Percentiles rank a stretch among this genome's conserved stretches.
Evolutionary conservation across 192 early-diverging fungal species (phyloP).

Genomic region (Cladochytrium replicatum): DNA sequence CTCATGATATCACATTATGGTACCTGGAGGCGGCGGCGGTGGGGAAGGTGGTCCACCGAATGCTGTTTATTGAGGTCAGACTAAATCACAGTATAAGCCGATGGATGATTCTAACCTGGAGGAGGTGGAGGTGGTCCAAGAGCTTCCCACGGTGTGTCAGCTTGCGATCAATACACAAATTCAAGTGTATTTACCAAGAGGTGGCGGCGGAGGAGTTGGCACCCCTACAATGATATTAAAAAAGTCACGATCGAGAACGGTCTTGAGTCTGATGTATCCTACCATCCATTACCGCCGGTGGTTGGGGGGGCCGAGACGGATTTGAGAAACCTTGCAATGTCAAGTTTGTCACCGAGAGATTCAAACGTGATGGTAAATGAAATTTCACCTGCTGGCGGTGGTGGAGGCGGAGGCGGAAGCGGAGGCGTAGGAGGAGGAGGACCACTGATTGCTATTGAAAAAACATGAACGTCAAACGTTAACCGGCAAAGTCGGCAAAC

Average conservation of each 20-base stretch:
- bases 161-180: too few species aligned
- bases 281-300: slow-evolving; percentile 1
- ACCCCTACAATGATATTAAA: neutral
- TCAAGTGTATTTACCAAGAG: neutral
- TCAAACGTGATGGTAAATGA: too few species aligned
- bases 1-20: neutral
- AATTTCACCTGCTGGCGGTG: neutral
- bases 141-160: neutral
- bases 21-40: neutral
- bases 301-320: slow-evolving; percentile 6
- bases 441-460: neutral
- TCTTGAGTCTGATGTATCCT: neutral
- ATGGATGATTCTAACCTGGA: neutral
- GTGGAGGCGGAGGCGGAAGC: slow-evolving; percentile 5
- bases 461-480: too few species aligned
- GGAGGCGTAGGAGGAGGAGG: neutral
- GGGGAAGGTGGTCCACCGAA: neutral
- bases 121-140: neutral
- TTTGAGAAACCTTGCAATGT: neutral
- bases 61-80: neutral
- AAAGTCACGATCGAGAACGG: neutral
- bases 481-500: too few species aligned
- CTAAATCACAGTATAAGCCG: neutral
- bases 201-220: slow-evolving; percentile 10
- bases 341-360: neutral